Evolutionary conservation across 1,139 yeast genomes (phyloP), one percentile per base, ranked within the genome.

Genomic region (Yamadazyma aaseri): DNA sequence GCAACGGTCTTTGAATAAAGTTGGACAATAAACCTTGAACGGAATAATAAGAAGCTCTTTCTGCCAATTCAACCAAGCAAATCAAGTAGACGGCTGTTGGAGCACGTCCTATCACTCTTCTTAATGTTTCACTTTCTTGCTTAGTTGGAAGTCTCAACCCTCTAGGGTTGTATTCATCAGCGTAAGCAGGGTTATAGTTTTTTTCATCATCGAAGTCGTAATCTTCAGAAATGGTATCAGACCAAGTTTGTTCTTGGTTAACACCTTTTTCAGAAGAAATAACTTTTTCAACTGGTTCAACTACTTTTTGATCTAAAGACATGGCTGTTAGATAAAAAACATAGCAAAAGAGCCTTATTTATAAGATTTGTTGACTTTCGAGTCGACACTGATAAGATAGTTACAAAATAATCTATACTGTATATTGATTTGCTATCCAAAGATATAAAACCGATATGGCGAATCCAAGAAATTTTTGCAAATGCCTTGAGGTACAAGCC

Each of bases 1-100:
- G 82, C 32, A 76, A 53, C 9, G 72, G 71, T 43, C 79, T 55
- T 46, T 68, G 72, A 33, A 71, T 53, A 46, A 68, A 69, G 42
- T 71, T 71, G 25, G 70, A 55, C 30, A 71, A 54, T 33, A 69
- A 53, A 17, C 67, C 70, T 11, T 58, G 47, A 11, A 65, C 58
- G 8, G 73, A 66, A 41, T 65, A 71, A 40, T 67, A 71, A 1
- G 74, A 67, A 18, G 71, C 72, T 50, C 76, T 54, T 51, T 71
- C 76, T 18, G 73, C 68, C 34, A 71, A 57, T 42, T 71, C 76
- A 24, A 66, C 61, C 14, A 68, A 43, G 53, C 73, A 69, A 31
- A 70, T 56, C 16, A 67, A 47, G 39, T 64, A 66, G 5, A 51
- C 47, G 3, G 50, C 45, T 32, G 45, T 51, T 16, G 55, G 47